A percentile compares a stretch with the other conserved stretches of the same genome.
Conservation (phyloP, 2,329 filamentous ascomycete genomes). For the Ascochyta fabae region DNA sequence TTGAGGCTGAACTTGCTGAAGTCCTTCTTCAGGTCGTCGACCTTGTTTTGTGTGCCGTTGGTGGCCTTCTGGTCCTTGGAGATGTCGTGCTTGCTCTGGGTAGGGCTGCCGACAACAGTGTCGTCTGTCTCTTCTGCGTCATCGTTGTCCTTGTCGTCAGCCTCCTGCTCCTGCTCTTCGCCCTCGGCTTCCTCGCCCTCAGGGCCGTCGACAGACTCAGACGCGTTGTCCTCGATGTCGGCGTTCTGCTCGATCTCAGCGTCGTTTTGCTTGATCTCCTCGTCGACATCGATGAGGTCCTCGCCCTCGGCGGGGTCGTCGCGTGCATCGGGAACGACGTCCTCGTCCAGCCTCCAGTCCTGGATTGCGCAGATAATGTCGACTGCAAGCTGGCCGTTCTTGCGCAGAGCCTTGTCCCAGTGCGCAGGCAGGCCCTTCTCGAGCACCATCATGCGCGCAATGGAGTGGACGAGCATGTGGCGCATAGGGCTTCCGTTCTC, state of each 20-base stretch:
- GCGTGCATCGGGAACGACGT: slow-evolving; percentile 58
- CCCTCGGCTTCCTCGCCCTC: slow-evolving; percentile 37
- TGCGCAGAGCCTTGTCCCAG: slow-evolving; percentile 62
- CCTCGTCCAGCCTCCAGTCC: slow-evolving; percentile 59
- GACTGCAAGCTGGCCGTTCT: slow-evolving; percentile 62
- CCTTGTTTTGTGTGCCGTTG: slow-evolving; percentile 1
- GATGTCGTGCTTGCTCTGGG: slow-evolving; percentile 21
- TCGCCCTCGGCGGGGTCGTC: slow-evolving; percentile 52
- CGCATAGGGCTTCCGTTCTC: slow-evolving; percentile 56
- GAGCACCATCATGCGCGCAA: slow-evolving; percentile 59
- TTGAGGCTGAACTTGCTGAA: slow-evolving; percentile 20
- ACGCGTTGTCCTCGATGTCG: slow-evolving; percentile 31
- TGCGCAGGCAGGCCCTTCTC: slow-evolving; percentile 58
- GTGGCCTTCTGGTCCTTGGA: slow-evolving; percentile 14
- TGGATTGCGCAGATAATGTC: slow-evolving; percentile 62
- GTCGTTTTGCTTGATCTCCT: slow-evolving; percentile 48
- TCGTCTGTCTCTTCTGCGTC: slow-evolving; percentile 18
- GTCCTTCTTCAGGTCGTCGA: slow-evolving; percentile 15
- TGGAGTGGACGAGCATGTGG: slow-evolving; percentile 56
- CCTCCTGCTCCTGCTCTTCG: slow-evolving; percentile 25
- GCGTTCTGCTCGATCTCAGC: slow-evolving; percentile 35
- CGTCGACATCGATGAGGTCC: slow-evolving; percentile 42
- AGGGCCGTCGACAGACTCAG: slow-evolving; percentile 13
- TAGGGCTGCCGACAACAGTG: slow-evolving; percentile 18
- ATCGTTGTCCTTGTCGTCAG: slow-evolving; percentile 4